phyloP scores from a whole-genome alignment of 1,284 basidiomycete species.

The Tilletia setariae region DNA sequence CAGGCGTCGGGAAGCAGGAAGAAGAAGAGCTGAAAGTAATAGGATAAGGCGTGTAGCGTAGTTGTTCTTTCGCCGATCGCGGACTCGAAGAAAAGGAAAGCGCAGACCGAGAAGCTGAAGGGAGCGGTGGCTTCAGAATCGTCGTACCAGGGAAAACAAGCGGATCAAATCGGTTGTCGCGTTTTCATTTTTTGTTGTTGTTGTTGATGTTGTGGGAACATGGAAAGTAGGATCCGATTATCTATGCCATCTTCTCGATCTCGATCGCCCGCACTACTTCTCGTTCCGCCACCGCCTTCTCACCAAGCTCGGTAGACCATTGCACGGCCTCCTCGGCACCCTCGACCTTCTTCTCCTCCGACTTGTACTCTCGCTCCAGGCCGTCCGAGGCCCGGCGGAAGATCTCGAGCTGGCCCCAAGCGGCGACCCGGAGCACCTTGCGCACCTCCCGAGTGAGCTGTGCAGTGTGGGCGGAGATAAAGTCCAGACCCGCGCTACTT shows the following conservation, averaged over 20 bases:
- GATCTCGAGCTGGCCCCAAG: conserved; percentile 82
- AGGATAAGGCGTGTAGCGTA: no score
- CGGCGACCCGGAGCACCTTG: conserved; percentile 87
- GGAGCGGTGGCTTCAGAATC: no score
- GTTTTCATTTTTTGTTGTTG: no score
- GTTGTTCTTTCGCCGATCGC: no score
- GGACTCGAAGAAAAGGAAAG: no score
- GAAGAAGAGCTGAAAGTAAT: no score
- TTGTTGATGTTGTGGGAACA: no score
- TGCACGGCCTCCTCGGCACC: conserved; percentile 41
- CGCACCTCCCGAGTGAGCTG: conserved; percentile 81
- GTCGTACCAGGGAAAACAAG: no score
- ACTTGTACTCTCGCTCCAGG: conserved; percentile 13
- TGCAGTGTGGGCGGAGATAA: conserved; percentile 68
- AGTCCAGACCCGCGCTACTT: conserved; percentile 48
- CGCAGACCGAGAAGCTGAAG: no score
- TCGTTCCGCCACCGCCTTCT: neutral
- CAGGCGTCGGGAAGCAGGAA: no score
- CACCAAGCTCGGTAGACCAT: conserved; percentile 24
- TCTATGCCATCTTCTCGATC: conserved; percentile 13
- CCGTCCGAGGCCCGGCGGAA: conserved; percentile 60
- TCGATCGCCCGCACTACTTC: neutral
- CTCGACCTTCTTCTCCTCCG: conserved; percentile 41
- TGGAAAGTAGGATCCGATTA: neutral
- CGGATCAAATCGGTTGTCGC: no score